These are phyloP conservation scores for Amphichorda felina DNA, from an alignment of 2,329 filamentous ascomycete species.

Conservation along the genomic window DNA sequence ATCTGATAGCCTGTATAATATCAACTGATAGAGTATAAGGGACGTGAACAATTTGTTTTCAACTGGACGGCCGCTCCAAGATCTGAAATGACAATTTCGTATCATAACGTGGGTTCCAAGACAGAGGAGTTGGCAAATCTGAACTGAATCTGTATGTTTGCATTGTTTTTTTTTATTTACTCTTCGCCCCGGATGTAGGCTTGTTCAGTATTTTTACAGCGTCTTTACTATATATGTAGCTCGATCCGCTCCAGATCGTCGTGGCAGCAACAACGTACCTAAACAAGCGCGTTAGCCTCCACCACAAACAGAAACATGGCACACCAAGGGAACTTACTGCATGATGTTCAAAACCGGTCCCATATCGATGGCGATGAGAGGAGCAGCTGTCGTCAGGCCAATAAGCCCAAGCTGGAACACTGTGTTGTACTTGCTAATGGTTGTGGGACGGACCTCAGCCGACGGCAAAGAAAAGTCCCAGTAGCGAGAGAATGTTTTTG, in stretches of 20 bases:
- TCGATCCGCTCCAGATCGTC: conserved; percentile 86
- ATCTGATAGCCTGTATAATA: too few species aligned
- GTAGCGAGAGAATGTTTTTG: conserved; percentile 85
- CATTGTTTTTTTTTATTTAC: neutral
- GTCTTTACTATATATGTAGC: conserved; percentile 83
- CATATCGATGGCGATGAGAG: conserved; percentile 54
- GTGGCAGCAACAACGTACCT: conserved; percentile 80
- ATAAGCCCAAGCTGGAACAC: conserved; percentile 82
- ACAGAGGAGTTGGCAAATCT: too few species aligned
- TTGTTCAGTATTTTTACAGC: conserved; percentile 71
- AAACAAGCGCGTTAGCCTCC: too few species aligned
- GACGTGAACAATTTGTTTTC: too few species aligned
- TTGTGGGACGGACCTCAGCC: conserved; percentile 73
- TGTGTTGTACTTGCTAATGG: conserved; percentile 86
- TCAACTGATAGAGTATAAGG: too few species aligned
- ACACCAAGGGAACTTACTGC: too few species aligned
- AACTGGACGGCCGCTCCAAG: too few species aligned
- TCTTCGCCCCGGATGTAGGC: conserved; percentile 2
- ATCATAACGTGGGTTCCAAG: too few species aligned
- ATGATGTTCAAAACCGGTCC: conserved; percentile 41
- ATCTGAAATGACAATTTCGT: too few species aligned
- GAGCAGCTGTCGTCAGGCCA: conserved; percentile 70
- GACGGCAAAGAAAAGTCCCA: conserved; percentile 95
- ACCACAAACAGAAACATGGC: too few species aligned
- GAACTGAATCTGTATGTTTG: too few species aligned